Evolutionary conservation across 2,329 filamentous ascomycete genomes (phyloP).

Genomic region (Orbilia brochopaga): DNA sequence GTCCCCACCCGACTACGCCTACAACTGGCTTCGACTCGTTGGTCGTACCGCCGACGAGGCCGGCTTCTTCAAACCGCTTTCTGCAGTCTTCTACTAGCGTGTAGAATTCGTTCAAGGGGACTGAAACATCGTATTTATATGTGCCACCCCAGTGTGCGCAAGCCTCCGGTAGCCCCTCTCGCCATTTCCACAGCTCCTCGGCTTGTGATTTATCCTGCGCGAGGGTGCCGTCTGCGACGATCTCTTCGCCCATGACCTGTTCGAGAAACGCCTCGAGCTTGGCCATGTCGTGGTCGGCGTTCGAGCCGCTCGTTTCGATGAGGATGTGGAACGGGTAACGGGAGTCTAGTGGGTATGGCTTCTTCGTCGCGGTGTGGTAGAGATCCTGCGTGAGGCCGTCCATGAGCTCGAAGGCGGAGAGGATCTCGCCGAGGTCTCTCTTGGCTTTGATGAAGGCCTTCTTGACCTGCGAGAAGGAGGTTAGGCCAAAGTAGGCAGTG

Average conservation of each 20-base stretch:
- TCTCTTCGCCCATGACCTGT: conserved; percentile 84
- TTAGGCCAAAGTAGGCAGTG: conserved; percentile 89
- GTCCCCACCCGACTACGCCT: conserved; percentile 92
- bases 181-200: conserved; percentile 83
- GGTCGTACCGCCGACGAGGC: conserved; percentile 65
- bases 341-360: conserved; percentile 77
- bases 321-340: conserved; percentile 90
- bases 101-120: conserved; percentile 87
- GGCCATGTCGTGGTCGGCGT: conserved; percentile 80
- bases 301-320: conserved; percentile 94
- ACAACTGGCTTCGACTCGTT: conserved; percentile 76
- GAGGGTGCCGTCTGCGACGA: conserved; percentile 86
- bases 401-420: conserved; percentile 98
- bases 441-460: conserved; percentile 87
- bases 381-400: conserved; percentile 81
- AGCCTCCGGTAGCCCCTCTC: conserved; percentile 89
- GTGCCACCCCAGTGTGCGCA: conserved; percentile 89
- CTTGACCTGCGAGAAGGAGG: conserved; percentile 85
- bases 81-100: conserved; percentile 83
- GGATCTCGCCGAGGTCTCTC: conserved; percentile 85
- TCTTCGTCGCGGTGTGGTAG: conserved; percentile 74
- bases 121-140: conserved; percentile 98
- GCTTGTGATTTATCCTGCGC: conserved; percentile 93
- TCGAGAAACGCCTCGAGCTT: conserved; percentile 92
- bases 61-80: conserved; percentile 72